Percentiles rank a stretch among this genome's conserved stretches.
phyloP scores from a whole-genome alignment of 2,329 filamentous ascomycete species.

The Pochonia chlamydosporia region DNA sequence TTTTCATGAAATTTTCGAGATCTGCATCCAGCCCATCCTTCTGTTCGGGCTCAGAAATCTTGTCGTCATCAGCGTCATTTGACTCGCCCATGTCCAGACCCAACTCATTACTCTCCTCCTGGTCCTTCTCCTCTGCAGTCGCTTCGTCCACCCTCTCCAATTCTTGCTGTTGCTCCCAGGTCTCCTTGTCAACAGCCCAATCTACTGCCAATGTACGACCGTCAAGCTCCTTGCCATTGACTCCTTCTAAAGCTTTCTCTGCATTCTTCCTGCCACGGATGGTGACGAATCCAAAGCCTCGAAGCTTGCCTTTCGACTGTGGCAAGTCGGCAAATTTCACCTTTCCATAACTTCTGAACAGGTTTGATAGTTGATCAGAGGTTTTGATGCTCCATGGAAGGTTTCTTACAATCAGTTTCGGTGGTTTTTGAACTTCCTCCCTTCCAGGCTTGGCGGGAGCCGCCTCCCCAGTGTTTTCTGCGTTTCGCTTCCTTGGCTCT shows the following conservation, averaged over 20 bases:
- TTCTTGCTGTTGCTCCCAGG: constrained; percentile 65
- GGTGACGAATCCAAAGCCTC: constrained; percentile 90
- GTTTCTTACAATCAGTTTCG: constrained; percentile 85
- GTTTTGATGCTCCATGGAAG: constrained; percentile 93
- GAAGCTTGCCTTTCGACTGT: constrained; percentile 66
- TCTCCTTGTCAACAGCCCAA: constrained; percentile 89
- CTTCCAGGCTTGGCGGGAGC: constrained; percentile 49
- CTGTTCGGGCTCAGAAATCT: constrained; percentile 13
- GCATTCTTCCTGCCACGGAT: constrained; percentile 86
- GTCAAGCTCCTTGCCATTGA: constrained; percentile 89
- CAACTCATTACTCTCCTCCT: too few relatives aligned
- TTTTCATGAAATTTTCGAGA: constrained; percentile 52
- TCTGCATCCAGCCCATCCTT: constrained; percentile 38
- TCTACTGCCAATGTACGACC: constrained; percentile 87
- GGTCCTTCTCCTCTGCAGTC: constrained; percentile 24
- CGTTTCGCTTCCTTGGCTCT: constrained; percentile 70
- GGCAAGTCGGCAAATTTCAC: constrained; percentile 84
- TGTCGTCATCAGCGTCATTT: constrained; percentile 17
- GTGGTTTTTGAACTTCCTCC: constrained; percentile 53
- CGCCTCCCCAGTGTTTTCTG: constrained; percentile 35
- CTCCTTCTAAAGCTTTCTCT: constrained; percentile 73
- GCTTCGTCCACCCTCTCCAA: constrained; percentile 27
- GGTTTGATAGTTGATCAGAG: constrained; percentile 67
- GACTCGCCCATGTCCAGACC: constrained; percentile 21
- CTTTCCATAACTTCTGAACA: constrained; percentile 87